These are phyloP conservation scores for Brassica rapa DNA, from an alignment of 345 rosid species.

Conservation along the genomic window DNA sequence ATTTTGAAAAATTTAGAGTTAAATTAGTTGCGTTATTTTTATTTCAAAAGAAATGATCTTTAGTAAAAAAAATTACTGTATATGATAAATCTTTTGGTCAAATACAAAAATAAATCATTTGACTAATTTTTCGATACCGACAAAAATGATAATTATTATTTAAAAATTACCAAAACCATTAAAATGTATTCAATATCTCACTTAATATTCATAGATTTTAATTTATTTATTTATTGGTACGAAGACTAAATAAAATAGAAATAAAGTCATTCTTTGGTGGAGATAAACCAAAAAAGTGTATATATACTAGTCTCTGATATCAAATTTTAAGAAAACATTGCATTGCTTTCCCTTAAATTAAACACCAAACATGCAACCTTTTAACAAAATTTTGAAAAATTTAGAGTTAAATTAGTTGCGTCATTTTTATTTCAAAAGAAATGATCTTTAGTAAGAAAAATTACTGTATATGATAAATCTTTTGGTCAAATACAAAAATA, in stretches of 20 bases:
- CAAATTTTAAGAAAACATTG: too few species aligned
- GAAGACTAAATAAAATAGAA: background rate
- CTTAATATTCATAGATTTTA: background rate
- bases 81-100: background rate
- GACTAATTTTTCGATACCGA: background rate
- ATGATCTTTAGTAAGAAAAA: background rate
- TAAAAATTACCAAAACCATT: background rate
- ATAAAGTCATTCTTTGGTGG: background rate
- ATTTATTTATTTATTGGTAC: background rate
- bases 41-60: background rate
- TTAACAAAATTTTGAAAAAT: background rate
- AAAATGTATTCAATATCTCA: background rate
- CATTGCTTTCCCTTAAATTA: too few species aligned
- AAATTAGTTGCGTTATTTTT: background rate
- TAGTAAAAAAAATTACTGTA: background rate
- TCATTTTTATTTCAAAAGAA: background rate
- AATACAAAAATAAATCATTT: background rate
- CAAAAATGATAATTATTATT: background rate
- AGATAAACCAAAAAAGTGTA: background rate
- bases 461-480: background rate
- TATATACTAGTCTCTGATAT: too few species aligned
- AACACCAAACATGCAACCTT: background rate
- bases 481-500: background rate
- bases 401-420: background rate
- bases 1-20: background rate